Conservation (phyloP, 192 early-diverging fungal species). For the Coemansia sp. region DNA sequence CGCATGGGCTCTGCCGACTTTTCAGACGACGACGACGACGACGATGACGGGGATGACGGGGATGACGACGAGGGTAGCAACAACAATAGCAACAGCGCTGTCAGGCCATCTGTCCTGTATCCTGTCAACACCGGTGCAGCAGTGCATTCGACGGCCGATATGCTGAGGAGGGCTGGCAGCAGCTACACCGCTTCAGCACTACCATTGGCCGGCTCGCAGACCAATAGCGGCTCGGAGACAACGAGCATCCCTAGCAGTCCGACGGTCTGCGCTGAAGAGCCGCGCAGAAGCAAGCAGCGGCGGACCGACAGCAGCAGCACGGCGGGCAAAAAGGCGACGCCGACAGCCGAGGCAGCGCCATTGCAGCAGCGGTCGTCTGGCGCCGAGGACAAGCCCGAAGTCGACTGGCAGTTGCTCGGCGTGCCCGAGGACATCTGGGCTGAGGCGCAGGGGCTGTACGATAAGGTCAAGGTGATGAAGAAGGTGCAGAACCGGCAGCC, state of each 20-base stretch:
- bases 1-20: conserved; percentile 5
- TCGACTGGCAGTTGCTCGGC: conserved; percentile 42
- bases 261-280: too few species aligned
- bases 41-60: conserved; percentile 12
- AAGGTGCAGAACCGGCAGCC: conserved; percentile 68
- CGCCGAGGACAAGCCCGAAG: conserved; percentile 16
- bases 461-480: conserved; percentile 59
- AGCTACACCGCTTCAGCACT: neutral
- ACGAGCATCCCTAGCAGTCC: too few species aligned
- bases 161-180: too few species aligned
- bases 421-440: conserved; percentile 38
- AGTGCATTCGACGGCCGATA: too few species aligned
- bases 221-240: too few species aligned
- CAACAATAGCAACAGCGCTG: neutral
- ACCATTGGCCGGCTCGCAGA: neutral
- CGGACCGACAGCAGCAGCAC: too few species aligned
- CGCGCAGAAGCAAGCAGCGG: too few species aligned
- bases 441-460: conserved; percentile 51
- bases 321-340: neutral
- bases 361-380: neutral
- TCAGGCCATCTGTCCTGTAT: too few species aligned
- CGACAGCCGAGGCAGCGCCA: neutral
- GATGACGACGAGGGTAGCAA: conserved; percentile 2
- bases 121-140: too few species aligned
- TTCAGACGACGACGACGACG: conserved; percentile 20